A percentile compares a stretch with the other conserved stretches of the same genome.
Conservation (phyloP, 1,284 basidiomycete species). For the Lentinula novae-zelandiae region DNA sequence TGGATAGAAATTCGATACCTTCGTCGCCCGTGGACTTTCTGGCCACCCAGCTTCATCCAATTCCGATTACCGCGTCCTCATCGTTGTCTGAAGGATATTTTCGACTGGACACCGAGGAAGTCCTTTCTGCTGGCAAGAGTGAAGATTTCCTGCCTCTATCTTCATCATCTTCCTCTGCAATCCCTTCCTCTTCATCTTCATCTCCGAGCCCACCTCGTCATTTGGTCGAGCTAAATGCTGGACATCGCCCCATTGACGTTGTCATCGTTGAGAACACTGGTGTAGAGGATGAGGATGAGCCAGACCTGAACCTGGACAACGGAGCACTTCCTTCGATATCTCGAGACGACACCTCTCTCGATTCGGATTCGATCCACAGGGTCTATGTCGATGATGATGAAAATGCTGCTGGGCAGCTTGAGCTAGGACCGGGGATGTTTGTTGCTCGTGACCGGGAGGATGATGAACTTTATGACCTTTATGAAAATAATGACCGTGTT, state of each 20-base stretch:
- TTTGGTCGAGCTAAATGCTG: background rate
- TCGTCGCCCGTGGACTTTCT: background rate
- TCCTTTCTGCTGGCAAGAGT: background rate
- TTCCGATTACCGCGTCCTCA: background rate
- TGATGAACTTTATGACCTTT: constrained; percentile 4
- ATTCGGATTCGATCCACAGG: background rate
- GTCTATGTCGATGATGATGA: background rate
- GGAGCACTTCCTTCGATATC: background rate
- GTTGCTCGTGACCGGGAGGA: background rate
- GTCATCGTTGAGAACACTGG: background rate
- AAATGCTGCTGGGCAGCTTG: background rate
- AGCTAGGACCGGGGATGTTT: background rate
- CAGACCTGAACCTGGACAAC: background rate
- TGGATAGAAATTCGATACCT: background rate
- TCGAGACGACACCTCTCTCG: constrained; percentile 2
- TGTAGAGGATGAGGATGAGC: background rate
- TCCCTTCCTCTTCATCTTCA: background rate
- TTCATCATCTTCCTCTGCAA: background rate
- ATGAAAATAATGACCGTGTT: constrained; percentile 8
- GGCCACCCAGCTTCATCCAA: background rate
- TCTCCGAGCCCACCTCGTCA: background rate
- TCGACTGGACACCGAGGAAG: background rate
- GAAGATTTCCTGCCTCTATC: background rate
- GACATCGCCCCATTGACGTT: background rate
- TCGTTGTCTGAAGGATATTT: background rate